Evolutionary conservation across 2,329 filamentous ascomycete genomes (phyloP).

Genomic region (Malbranchea zuffiana): DNA sequence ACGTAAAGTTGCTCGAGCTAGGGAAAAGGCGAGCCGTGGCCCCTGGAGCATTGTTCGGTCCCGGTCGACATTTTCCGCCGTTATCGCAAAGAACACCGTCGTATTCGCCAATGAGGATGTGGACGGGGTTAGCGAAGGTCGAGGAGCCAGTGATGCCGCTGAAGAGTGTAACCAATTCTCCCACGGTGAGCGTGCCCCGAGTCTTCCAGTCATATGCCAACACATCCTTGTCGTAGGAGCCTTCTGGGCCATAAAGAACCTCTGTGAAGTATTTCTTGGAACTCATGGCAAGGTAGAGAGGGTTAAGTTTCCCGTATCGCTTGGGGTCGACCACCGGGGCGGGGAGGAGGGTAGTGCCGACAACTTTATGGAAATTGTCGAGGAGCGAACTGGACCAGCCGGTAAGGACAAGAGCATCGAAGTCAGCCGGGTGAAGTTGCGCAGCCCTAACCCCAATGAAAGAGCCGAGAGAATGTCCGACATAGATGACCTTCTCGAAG

Average conservation of each 20-base stretch:
- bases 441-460: conserved; percentile 3
- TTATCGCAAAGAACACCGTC: conserved; percentile 5
- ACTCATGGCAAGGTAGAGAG: neutral
- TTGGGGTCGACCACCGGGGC: neutral
- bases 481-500: conserved; percentile 10
- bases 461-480: conserved; percentile 12
- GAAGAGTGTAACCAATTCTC: conserved; percentile 2
- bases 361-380: neutral
- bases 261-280: neutral
- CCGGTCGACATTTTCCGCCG: neutral
- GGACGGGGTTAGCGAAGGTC: conserved; percentile 2
- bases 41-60: neutral
- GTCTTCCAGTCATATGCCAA: neutral
- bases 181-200: neutral
- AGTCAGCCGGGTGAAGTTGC: conserved; percentile 8
- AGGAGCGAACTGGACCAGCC: conserved; percentile 5
- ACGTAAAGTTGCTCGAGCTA: conserved; percentile 1
- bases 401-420: conserved; percentile 13
- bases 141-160: neutral
- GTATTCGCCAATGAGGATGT: conserved; percentile 6
- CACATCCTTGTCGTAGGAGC: conserved; percentile 6
- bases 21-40: conserved; percentile 1
- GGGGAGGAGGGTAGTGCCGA: neutral
- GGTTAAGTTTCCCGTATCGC: neutral
- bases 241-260: conserved; percentile 8